Percentiles rank a stretch among this genome's conserved stretches.
Conservation (phyloP, 495 filamentous ascomycete species). For the Penicillium dipodomyicola region DNA sequence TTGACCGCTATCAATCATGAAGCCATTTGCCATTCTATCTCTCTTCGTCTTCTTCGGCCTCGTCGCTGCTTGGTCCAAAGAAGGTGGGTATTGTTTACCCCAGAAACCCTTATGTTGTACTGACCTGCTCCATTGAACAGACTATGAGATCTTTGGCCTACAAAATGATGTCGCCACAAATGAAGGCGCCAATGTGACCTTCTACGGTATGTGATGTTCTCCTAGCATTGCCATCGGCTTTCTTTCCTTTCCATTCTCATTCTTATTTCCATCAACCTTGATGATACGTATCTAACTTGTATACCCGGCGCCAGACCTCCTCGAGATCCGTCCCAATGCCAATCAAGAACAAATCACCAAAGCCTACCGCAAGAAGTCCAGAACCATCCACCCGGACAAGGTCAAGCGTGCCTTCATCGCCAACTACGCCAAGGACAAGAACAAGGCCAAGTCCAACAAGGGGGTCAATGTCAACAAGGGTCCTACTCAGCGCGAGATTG, state of each 20-base stretch:
- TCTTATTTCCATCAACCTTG: background rate
- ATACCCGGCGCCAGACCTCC: slow-evolving; percentile 56
- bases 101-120: slow-evolving; percentile 2
- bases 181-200: slow-evolving; percentile 80
- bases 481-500: slow-evolving; percentile 69
- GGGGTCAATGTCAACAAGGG: slow-evolving; percentile 67
- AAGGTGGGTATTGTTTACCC: slow-evolving; percentile 55
- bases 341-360: slow-evolving; percentile 88
- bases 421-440: slow-evolving; percentile 63
- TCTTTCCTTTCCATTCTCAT: background rate
- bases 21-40: slow-evolving; percentile 31
- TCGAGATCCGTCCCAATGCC: slow-evolving; percentile 70
- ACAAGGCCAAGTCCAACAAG: slow-evolving; percentile 52
- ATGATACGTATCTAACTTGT: slow-evolving; percentile 5
- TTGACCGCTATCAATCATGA: slow-evolving; percentile 40
- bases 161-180: slow-evolving; percentile 74
- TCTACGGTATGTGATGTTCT: slow-evolving; percentile 62
- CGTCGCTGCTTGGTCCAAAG: slow-evolving; percentile 76
- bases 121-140: slow-evolving; percentile 42
- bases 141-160: slow-evolving; percentile 96
- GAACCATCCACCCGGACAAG: slow-evolving; percentile 88
- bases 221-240: background rate
- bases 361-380: slow-evolving; percentile 84
- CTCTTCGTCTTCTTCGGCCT: slow-evolving; percentile 50
- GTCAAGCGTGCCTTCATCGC: slow-evolving; percentile 78